These are phyloP conservation scores for Saitozyma podzolica DNA, from an alignment of 768 basidiomycete genomes.

Conservation along the genomic window DNA sequence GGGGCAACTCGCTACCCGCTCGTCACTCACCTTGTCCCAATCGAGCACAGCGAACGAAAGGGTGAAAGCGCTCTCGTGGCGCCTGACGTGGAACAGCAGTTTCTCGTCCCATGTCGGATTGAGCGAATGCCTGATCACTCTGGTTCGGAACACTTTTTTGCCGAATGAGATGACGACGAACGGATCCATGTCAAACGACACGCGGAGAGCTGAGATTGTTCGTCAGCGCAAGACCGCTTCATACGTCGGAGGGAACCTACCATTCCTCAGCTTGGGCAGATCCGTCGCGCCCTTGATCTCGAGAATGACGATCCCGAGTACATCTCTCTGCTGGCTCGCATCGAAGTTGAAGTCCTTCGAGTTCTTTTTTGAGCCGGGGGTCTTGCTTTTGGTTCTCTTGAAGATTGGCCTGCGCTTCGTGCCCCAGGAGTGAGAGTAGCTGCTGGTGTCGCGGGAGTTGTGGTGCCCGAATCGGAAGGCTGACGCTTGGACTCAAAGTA, in stretches of 20 bases:
- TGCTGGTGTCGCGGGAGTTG: conserved; percentile 12
- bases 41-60: conserved; percentile 83
- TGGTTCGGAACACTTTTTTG: conserved; percentile 91
- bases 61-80: conserved; percentile 76
- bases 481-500: no score
- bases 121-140: conserved; percentile 54
- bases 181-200: conserved; percentile 82
- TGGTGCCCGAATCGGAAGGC: conserved; percentile 5
- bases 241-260: conserved; percentile 57
- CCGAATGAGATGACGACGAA: conserved; percentile 95
- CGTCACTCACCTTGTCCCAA: conserved; percentile 75
- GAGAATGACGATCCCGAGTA: conserved; percentile 90
- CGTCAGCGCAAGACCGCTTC: conserved; percentile 6
- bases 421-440: conserved; percentile 9
- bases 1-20: not conserved
- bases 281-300: conserved; percentile 83
- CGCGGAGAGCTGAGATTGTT: conserved; percentile 34
- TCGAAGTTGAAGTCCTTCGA: conserved; percentile 61
- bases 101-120: conserved; percentile 95
- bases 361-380: conserved; percentile 39
- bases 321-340: conserved; percentile 67
- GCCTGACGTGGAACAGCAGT: conserved; percentile 87
- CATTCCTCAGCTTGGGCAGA: conserved; percentile 80
- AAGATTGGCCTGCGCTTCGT: not conserved
- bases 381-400: conserved; percentile 22